Evolutionary conservation across 768 basidiomycete genomes (phyloP).

Genomic region (Dendrothele bispora): DNA sequence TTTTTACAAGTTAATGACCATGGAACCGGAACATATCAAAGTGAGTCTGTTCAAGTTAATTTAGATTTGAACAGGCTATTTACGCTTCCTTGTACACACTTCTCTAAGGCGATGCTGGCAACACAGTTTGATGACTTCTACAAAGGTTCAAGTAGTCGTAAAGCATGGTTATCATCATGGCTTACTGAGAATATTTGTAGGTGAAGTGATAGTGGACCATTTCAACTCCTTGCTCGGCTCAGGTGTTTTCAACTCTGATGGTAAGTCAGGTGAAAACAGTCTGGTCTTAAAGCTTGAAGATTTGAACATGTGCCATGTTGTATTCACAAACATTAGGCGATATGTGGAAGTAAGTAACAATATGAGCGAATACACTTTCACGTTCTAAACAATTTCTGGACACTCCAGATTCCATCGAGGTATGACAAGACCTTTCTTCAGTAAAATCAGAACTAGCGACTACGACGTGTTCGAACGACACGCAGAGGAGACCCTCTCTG

Average conservation of each 20-base stretch:
- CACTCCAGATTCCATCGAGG: conserved; percentile 50
- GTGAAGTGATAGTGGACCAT: conserved; percentile 14
- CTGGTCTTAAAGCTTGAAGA: too few relatives aligned
- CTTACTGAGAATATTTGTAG: conserved; percentile 10
- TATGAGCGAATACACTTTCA: too few relatives aligned
- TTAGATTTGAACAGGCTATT: neutral
- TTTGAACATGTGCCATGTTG: too few relatives aligned
- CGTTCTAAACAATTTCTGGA: neutral
- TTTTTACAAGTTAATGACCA: conserved; percentile 13
- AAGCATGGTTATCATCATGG: conserved; percentile 1
- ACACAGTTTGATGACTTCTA: conserved; percentile 38
- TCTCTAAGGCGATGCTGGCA: conserved; percentile 28
- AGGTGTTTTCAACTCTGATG: conserved; percentile 67
- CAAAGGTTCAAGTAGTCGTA: conserved; percentile 22
- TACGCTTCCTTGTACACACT: conserved; percentile 14
- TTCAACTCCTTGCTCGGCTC: conserved; percentile 42
- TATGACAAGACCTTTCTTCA: conserved; percentile 64
- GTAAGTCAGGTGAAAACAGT: too few relatives aligned
- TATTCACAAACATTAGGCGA: too few relatives aligned
- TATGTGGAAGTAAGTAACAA: conserved; percentile 44
- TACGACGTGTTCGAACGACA: conserved; percentile 56
- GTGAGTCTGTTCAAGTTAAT: too few relatives aligned
- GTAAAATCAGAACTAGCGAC: conserved; percentile 47
- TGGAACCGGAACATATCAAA: conserved; percentile 27
- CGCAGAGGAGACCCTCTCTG: conserved; percentile 42